A percentile compares a stretch with the other conserved stretches of the same genome.
Conservation (phyloP, 2,329 filamentous ascomycete genomes). For the Pseudocercospora vitis region DNA sequence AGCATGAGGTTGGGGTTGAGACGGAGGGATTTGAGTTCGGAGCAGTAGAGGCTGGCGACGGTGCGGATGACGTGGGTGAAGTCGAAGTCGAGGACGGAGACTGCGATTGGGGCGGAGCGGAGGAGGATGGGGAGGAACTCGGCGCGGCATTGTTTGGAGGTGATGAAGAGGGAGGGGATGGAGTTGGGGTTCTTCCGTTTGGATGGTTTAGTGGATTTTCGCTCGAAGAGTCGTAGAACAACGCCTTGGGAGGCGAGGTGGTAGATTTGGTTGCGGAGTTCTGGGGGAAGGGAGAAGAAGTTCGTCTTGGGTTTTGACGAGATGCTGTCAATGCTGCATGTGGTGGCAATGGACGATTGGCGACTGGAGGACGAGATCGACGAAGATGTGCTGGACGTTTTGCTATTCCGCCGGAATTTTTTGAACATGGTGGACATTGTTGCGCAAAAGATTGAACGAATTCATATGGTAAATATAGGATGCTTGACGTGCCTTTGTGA, state of each 20-base stretch:
- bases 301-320: slow-evolving; percentile 15
- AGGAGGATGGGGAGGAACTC: slow-evolving; percentile 35
- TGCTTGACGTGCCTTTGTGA: not conserved
- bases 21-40: slow-evolving; percentile 34
- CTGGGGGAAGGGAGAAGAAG: slow-evolving; percentile 36
- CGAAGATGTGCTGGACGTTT: slow-evolving; percentile 4
- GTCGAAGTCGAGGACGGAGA: slow-evolving; percentile 29
- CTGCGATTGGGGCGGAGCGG: slow-evolving; percentile 25
- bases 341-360: not conserved
- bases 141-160: slow-evolving; percentile 25
- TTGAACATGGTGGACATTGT: slow-evolving; percentile 19
- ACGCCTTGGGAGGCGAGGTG: slow-evolving; percentile 21
- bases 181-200: not conserved
- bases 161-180: slow-evolving; percentile 31
- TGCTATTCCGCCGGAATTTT: slow-evolving; percentile 27
- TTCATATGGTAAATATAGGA: not conserved
- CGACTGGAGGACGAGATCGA: not conserved
- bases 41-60: slow-evolving; percentile 28
- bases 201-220: not conserved
- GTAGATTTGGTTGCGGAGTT: slow-evolving; percentile 36
- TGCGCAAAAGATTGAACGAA: not conserved
- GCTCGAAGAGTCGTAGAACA: slow-evolving; percentile 14
- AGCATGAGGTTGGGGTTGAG: slow-evolving; percentile 27
- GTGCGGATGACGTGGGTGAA: slow-evolving; percentile 30
- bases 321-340: not conserved